phyloP scores from a whole-genome alignment of 805 yeast species.

The Ogataea ganodermae region DNA sequence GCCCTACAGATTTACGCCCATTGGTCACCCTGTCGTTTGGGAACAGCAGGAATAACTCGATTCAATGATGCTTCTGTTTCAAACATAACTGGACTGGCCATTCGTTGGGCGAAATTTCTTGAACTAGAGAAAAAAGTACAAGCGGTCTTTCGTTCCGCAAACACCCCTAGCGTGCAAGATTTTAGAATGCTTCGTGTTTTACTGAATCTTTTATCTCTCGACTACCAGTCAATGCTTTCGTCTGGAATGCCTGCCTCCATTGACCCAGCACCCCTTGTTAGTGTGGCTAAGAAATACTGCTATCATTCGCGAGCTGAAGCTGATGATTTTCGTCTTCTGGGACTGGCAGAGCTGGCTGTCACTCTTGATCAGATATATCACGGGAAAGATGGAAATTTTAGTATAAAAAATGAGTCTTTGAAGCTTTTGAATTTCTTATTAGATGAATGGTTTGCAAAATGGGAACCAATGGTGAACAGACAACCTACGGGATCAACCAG shows the following conservation, averaged over 20 bases:
- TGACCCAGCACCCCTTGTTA: conserved; percentile 19
- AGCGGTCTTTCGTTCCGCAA: conserved; percentile 8
- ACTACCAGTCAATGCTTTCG: conserved; percentile 21
- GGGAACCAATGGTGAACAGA: conserved; percentile 12
- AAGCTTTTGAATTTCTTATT: conserved; percentile 14
- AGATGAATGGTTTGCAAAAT: conserved; percentile 19
- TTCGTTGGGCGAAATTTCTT: conserved; percentile 19
- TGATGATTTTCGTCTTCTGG: conserved; percentile 19
- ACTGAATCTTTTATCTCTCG: conserved; percentile 19
- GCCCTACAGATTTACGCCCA: conserved; percentile 22
- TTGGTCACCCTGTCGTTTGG: conserved; percentile 17
- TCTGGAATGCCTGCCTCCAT: conserved; percentile 21
- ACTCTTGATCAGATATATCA: conserved; percentile 15
- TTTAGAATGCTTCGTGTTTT: conserved; percentile 18
- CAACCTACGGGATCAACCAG: background rate
- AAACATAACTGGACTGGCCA: conserved; percentile 19
- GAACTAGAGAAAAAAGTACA: conserved; percentile 15
- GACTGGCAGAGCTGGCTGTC: conserved; percentile 20
- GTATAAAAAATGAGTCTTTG: conserved; percentile 8
- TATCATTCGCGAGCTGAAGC: conserved; percentile 11
- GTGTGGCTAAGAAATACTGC: conserved; percentile 14
- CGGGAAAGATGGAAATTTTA: background rate
- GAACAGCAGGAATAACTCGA: background rate
- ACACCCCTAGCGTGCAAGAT: conserved; percentile 12
- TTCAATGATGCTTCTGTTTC: conserved; percentile 20